Percentiles rank a stretch among this genome's conserved stretches.
phyloP scores from a whole-genome alignment of 805 yeast genomes.

The Jamesozyma jinghongensis region DNA sequence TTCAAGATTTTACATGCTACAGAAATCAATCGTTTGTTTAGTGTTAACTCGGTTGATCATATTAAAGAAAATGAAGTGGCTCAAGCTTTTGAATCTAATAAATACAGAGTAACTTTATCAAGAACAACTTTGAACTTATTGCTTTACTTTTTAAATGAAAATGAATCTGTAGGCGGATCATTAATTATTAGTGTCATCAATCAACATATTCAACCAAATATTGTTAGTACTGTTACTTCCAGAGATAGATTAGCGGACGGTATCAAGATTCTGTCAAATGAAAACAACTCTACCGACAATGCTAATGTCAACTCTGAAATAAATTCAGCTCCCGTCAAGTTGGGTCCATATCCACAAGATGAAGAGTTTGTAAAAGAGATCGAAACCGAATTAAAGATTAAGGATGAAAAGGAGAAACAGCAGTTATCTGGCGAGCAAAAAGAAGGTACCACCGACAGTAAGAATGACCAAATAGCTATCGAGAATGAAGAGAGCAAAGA shows the following conservation, averaged over 20 bases:
- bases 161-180: slow-evolving; percentile 87
- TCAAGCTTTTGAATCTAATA: slow-evolving; percentile 58
- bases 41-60: slow-evolving; percentile 73
- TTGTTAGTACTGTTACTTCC: slow-evolving; percentile 31
- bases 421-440: slow-evolving; percentile 12
- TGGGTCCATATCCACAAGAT: slow-evolving; percentile 81
- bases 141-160: slow-evolving; percentile 80
- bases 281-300: slow-evolving; percentile 26
- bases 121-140: slow-evolving; percentile 78
- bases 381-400: slow-evolving; percentile 69
- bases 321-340: slow-evolving; percentile 44
- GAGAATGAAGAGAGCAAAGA: neutral
- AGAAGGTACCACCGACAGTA: neutral
- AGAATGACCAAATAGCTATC: neutral
- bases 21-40: slow-evolving; percentile 63
- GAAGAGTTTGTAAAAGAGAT: slow-evolving; percentile 78
- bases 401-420: slow-evolving; percentile 56
- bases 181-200: slow-evolving; percentile 77
- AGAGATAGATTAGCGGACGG: slow-evolving; percentile 28
- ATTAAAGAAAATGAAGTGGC: slow-evolving; percentile 77
- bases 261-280: slow-evolving; percentile 16
- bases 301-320: slow-evolving; percentile 21
- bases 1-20: slow-evolving; percentile 67
- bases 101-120: slow-evolving; percentile 67
- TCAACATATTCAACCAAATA: slow-evolving; percentile 55